Conservation (phyloP, 73 alveolate genomes). For the Paramecium bursaria region DNA sequence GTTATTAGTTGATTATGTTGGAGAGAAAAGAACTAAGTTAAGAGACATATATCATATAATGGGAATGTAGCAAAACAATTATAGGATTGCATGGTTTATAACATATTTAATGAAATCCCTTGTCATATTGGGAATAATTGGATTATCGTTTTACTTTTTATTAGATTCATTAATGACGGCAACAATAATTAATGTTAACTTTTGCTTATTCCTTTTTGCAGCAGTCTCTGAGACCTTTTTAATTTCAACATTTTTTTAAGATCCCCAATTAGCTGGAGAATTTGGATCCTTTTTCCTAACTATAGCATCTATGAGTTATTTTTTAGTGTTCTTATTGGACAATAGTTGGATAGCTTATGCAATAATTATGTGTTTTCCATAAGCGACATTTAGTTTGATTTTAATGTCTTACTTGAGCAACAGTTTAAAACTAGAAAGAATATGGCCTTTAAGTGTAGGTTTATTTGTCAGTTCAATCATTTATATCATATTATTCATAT, state of each 20-base stretch:
- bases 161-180: not conserved
- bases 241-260: constrained; percentile 8
- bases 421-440: not conserved
- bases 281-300: constrained; percentile 51
- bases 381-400: not conserved
- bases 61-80: constrained; percentile 36
- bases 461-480: not conserved
- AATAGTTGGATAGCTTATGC: not conserved
- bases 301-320: not conserved
- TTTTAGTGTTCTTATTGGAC: not conserved
- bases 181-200: not conserved
- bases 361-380: not conserved
- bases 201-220: constrained; percentile 13
- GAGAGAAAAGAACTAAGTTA: constrained; percentile 25
- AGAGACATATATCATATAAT: constrained; percentile 51
- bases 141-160: not conserved
- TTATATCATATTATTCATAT: too few species aligned
- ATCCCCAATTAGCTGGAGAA: constrained; percentile 47
- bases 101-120: constrained; percentile 6
- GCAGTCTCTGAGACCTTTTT: constrained; percentile 5
- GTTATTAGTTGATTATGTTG: constrained; percentile 51
- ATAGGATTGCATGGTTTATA: constrained; percentile 57
- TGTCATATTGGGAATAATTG: not conserved
- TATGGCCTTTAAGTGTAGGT: not conserved
- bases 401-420: not conserved